Base-by-base conservation (phyloP, 352 stramenopile genomes). In the Phytopythium boreale region DNA sequence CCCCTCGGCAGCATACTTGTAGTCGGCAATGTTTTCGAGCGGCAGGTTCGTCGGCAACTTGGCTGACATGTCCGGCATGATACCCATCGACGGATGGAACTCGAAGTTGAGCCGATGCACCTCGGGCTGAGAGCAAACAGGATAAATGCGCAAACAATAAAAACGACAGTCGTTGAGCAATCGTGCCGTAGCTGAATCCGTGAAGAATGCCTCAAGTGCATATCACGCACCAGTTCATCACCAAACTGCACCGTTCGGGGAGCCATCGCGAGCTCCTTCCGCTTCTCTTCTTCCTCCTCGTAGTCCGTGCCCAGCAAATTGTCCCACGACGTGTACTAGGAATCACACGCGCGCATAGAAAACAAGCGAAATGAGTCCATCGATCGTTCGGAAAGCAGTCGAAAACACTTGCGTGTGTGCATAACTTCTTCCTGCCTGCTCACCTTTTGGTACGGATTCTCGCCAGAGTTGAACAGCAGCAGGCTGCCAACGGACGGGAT, bases 401-500 rank as follows among this genome's bases (percentile, higher is more conserved):
- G 19, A 17, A 31, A 20, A 0, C 37, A 27, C 4, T 19, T 10
- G 10, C 55, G 24, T 29, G 36, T 10, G 2, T 22, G 20, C 9
- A 29, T 20, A 22, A 4, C 3, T 17, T n/a, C 24, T 9, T 9
- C 24, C 12, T 56, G 26, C 14, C 6, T 37, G 8, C 56, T 36
- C 58, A 93, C 87, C 75, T 92, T 91, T 64, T 96, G 85, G 66
- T 96, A 96, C 47, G 87, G 87, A 53, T 93, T 96, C 71, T 96
- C 82, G 24, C 83, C 84, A 12, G 87, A 96, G 62, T 96, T 96
- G 67, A 96, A 96, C 20, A 96, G 75, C 70, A 96, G 56, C 20
- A 96, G 80, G 57, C 82, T 92, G 24, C 85, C 87, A 12, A 96
- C 75, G 0, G 87, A 93, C 31, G 84, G 81, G 20, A 96, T 90